phyloP scores from a whole-genome alignment of 805 yeast genomes.

The Barnettozyma siamensis region DNA sequence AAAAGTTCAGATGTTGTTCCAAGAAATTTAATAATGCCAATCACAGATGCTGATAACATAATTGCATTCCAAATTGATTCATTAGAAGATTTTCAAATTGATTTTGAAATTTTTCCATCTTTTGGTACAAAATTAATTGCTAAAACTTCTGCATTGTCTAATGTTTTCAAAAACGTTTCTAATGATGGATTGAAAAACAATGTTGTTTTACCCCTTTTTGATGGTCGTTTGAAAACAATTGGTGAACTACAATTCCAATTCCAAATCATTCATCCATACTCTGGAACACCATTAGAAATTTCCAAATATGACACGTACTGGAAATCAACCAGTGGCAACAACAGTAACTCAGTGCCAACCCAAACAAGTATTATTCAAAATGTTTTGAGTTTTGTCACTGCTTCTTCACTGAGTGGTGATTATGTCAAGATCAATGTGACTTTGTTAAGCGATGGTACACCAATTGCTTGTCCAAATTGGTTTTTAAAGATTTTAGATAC shows the following conservation, averaged over 20 bases:
- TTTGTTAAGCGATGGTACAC: constrained; percentile 75
- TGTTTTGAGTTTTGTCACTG: constrained; percentile 73
- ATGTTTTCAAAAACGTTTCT: constrained; percentile 34
- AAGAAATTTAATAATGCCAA: constrained; percentile 74
- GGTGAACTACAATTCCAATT: constrained; percentile 76
- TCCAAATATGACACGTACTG: constrained; percentile 94
- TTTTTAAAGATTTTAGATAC: constrained; percentile 45
- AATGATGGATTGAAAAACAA: constrained; percentile 34
- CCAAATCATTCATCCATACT: constrained; percentile 84
- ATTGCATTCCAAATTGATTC: constrained; percentile 82
- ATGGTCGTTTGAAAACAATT: constrained; percentile 69
- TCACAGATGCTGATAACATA: constrained; percentile 47
- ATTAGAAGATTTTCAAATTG: constrained; percentile 68
- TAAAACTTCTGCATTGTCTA: constrained; percentile 73
- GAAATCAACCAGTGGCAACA: constrained; percentile 73
- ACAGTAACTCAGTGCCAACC: constrained; percentile 7
- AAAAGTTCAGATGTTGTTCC: constrained; percentile 77
- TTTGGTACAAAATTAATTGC: constrained; percentile 92
- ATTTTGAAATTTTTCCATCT: constrained; percentile 88
- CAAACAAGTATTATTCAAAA: constrained; percentile 15
- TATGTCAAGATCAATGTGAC: constrained; percentile 68
- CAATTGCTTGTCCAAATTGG: constrained; percentile 73
- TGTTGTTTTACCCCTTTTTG: constrained; percentile 67
- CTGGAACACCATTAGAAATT: constrained; percentile 78
- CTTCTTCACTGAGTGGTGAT: constrained; percentile 82